Percentiles rank a stretch among this genome's conserved stretches.
phyloP scores from a whole-genome alignment of 2,329 filamentous ascomycete species.

The Myrmaecium sp. region DNA sequence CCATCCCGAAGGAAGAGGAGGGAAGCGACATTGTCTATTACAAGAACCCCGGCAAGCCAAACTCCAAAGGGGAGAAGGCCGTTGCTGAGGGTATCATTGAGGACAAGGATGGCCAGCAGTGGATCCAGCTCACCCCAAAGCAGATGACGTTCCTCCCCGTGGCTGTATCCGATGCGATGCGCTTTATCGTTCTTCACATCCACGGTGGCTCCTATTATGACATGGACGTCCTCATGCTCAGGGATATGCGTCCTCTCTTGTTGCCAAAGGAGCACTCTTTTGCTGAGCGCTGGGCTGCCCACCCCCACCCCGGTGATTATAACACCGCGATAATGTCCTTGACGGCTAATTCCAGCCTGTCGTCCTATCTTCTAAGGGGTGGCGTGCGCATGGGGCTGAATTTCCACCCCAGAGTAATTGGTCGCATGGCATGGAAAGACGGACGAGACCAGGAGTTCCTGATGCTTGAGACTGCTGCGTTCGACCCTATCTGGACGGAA shows the following conservation, averaged over 20 bases:
- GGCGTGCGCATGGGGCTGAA: constrained; percentile 41
- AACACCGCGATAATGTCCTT: constrained; percentile 41
- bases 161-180: constrained; percentile 38
- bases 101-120: constrained; percentile 32
- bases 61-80: constrained; percentile 22
- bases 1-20: constrained; percentile 30
- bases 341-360: constrained; percentile 37
- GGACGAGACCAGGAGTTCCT: constrained; percentile 34
- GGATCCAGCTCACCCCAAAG: constrained; percentile 35
- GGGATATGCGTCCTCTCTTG: constrained; percentile 37
- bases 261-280: constrained; percentile 34
- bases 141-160: constrained; percentile 42
- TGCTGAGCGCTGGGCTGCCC: constrained; percentile 38
- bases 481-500: constrained; percentile 41
- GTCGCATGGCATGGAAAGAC: constrained; percentile 40
- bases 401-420: constrained; percentile 38
- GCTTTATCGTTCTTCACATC: constrained; percentile 37
- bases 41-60: constrained; percentile 28
- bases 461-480: constrained; percentile 40
- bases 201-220: constrained; percentile 38
- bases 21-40: constrained; percentile 33
- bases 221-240: constrained; percentile 38
- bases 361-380: constrained; percentile 36
- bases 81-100: constrained; percentile 36
- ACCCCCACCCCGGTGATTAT: constrained; percentile 36